Evolutionary conservation across 2,329 filamentous ascomycete genomes (phyloP).

Genomic region (Geosmithia putterillii): DNA sequence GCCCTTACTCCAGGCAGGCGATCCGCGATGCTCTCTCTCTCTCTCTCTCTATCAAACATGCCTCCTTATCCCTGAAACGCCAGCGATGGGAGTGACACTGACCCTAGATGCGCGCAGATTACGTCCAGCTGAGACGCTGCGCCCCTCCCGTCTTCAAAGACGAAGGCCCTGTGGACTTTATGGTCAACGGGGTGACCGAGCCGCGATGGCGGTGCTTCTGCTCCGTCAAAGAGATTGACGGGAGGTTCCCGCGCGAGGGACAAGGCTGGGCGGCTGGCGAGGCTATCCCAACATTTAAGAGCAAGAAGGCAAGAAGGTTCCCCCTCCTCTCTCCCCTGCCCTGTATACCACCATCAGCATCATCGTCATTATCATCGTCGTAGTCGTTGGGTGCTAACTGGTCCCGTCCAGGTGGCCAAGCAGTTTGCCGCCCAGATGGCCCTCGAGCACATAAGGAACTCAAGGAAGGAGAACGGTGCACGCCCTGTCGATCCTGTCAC

Average conservation of each 20-base stretch:
- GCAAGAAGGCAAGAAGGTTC: conserved; percentile 32
- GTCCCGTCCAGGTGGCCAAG: conserved; percentile 24
- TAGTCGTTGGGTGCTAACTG: not conserved
- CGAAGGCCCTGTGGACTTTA: conserved; percentile 7
- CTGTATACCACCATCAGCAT: too few relatives aligned
- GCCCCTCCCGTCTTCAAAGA: conserved; percentile 6
- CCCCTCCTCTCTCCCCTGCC: too few relatives aligned
- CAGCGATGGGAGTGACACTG: too few relatives aligned
- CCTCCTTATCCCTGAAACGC: not conserved
- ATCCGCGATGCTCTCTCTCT: too few relatives aligned
- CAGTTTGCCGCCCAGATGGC: conserved; percentile 38
- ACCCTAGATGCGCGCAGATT: too few relatives aligned
- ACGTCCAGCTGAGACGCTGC: conserved; percentile 5
- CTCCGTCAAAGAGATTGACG: conserved; percentile 7
- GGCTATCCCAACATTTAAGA: conserved; percentile 22
- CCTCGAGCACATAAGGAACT: conserved; percentile 23
- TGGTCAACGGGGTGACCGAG: conserved; percentile 6
- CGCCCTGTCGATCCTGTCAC: too few relatives aligned
- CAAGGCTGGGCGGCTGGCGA: conserved; percentile 18
- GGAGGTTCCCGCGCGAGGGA: conserved; percentile 15
- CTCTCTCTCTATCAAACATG: not conserved
- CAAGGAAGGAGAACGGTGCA: not conserved
- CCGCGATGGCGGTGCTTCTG: conserved; percentile 14
- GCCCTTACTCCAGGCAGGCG: too few relatives aligned
- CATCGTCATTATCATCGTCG: too few relatives aligned